A percentile compares a stretch with the other conserved stretches of the same genome.
These are phyloP conservation scores for Smallanthus sonchifolius DNA, from an alignment of 129 eudicot genomes.

Conservation along the genomic window DNA sequence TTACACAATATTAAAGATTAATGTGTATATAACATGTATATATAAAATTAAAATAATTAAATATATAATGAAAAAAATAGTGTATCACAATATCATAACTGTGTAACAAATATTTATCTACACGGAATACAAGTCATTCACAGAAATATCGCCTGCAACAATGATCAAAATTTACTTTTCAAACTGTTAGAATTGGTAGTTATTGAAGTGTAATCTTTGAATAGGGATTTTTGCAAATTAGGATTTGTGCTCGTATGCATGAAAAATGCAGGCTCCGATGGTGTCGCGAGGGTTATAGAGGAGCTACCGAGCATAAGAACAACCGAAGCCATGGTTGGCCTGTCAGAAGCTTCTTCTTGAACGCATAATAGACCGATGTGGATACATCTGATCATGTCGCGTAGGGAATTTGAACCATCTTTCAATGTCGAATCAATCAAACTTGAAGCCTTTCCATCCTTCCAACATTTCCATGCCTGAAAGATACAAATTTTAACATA, in stretches of 20 bases:
- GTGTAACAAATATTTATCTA: not conserved
- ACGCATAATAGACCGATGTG: conserved; percentile 53
- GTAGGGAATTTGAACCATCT: conserved; percentile 5
- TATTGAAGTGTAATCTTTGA: not conserved
- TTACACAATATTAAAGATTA: too few relatives aligned
- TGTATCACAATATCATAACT: not conserved
- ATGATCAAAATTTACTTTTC: not conserved
- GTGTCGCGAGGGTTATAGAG: conserved; percentile 32
- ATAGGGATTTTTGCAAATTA: not conserved
- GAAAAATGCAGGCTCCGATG: conserved; percentile 40
- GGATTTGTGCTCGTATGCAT: conserved; percentile 1
- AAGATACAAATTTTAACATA: not conserved
- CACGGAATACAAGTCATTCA: not conserved
- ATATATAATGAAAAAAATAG: too few relatives aligned
- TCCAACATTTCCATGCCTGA: conserved; percentile 56
- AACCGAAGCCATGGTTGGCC: conserved; percentile 52
- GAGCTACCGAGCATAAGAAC: conserved; percentile 48
- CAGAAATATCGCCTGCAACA: not conserved
- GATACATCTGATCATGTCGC: conserved; percentile 39
- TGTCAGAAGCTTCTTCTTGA: conserved; percentile 34
- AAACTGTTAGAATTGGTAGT: not conserved
- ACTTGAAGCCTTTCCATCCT: conserved; percentile 17
- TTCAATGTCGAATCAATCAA: conserved; percentile 36
- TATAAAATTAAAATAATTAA: too few relatives aligned
- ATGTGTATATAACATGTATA: too few relatives aligned